phyloP scores from a whole-genome alignment of 78 protist genomes.

The Dictyostelium capitatum region DNA sequence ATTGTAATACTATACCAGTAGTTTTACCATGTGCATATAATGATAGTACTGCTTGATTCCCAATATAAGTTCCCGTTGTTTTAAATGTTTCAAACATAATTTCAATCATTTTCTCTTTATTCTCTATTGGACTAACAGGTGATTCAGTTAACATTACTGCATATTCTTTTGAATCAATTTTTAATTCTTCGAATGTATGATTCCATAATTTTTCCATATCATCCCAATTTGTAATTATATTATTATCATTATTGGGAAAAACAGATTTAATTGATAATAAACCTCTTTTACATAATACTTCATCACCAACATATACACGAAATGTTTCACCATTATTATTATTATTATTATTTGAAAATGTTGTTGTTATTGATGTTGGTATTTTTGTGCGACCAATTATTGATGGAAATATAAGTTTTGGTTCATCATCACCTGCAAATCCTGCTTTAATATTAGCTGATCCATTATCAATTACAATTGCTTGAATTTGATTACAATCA shows the following conservation, averaged over 20 bases:
- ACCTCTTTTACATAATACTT: neutral
- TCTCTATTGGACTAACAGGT: constrained; percentile 75
- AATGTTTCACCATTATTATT: constrained; percentile 61
- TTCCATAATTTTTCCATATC: neutral
- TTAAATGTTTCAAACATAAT: constrained; percentile 34
- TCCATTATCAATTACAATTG: neutral
- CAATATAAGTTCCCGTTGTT: constrained; percentile 90
- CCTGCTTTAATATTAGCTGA: neutral
- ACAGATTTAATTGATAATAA: constrained; percentile 12
- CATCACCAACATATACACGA: neutral
- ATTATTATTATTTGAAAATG: too few relatives aligned
- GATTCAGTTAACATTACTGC: constrained; percentile 94
- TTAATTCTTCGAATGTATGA: constrained; percentile 55
- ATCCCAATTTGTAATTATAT: too few relatives aligned
- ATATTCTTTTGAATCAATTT: constrained; percentile 5
- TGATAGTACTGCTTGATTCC: constrained; percentile 82
- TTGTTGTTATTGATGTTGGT: too few relatives aligned
- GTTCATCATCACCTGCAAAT: neutral
- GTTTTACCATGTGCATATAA: constrained; percentile 92
- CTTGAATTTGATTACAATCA: neutral
- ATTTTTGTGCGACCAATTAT: constrained; percentile 21
- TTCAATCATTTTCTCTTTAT: constrained; percentile 92
- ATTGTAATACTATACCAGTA: constrained; percentile 90
- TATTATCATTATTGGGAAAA: neutral
- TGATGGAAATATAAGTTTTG: constrained; percentile 29